These are phyloP conservation scores for Kwoniella dejecticola DNA, from an alignment of 768 basidiomycete species.

Conservation along the genomic window DNA sequence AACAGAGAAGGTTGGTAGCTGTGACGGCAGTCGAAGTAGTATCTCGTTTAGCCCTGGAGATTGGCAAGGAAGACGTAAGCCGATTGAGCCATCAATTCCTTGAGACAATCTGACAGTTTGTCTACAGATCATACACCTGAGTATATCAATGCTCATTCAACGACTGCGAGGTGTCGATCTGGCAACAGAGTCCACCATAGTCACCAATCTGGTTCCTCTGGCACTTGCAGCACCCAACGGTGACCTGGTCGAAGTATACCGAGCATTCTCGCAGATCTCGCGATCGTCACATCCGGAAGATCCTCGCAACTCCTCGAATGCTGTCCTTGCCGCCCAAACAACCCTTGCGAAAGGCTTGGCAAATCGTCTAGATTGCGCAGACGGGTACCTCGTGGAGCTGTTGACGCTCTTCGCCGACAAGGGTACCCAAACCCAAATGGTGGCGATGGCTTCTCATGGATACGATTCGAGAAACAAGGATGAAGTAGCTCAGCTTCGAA, in stretches of 20 bases:
- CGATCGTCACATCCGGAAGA: slow-evolving; percentile 86
- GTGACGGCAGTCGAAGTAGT: slow-evolving; percentile 92
- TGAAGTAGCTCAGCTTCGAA: slow-evolving; percentile 26
- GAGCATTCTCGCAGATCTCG: slow-evolving; percentile 80
- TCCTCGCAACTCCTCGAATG: slow-evolving; percentile 83
- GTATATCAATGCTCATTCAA: slow-evolving; percentile 89
- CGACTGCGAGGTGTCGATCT: slow-evolving; percentile 81
- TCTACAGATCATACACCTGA: slow-evolving; percentile 73
- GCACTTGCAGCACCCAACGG: slow-evolving; percentile 75
- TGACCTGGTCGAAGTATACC: slow-evolving; percentile 79
- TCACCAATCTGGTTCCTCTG: slow-evolving; percentile 86
- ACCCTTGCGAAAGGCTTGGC: slow-evolving; percentile 77
- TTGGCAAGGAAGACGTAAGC: slow-evolving; percentile 75
- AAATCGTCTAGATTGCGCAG: slow-evolving; percentile 73
- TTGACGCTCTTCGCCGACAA: slow-evolving; percentile 86
- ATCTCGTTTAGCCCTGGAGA: slow-evolving; percentile 82
- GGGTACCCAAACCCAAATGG: slow-evolving; percentile 83
- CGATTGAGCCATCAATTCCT: background rate
- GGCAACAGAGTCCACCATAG: slow-evolving; percentile 84
- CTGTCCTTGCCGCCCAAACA: slow-evolving; percentile 90
- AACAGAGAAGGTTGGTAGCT: slow-evolving; percentile 78
- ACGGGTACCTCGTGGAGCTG: slow-evolving; percentile 78
- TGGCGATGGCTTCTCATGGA: slow-evolving; percentile 58
- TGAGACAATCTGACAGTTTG: background rate
- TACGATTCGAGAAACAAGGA: slow-evolving; percentile 66